Percentiles rank a stretch among this genome's conserved stretches.
Conservation (phyloP, 352 stramenopile species). For the Globisporangium canariense region DNA sequence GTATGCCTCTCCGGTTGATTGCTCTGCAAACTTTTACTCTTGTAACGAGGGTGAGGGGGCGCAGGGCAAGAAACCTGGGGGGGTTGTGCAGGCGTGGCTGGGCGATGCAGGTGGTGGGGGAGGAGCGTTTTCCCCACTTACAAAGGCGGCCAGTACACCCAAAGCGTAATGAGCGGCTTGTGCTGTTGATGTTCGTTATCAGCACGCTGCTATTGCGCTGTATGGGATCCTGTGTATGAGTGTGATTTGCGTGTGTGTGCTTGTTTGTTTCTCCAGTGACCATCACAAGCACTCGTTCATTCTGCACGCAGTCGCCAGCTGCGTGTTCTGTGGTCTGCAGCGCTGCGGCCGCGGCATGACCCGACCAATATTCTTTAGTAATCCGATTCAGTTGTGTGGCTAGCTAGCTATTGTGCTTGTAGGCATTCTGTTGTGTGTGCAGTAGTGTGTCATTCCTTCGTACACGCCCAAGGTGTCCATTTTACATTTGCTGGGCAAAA, state of each 20-base stretch:
- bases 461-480: neutral
- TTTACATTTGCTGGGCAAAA: neutral
- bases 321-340: constrained; percentile 5
- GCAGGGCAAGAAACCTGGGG: neutral
- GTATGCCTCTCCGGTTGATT: neutral
- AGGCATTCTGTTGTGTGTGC: neutral
- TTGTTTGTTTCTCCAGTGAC: constrained; percentile 25
- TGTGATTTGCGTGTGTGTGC: constrained; percentile 14
- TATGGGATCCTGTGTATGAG: neutral
- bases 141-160: constrained; percentile 71
- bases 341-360: constrained; percentile 31
- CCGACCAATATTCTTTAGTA: constrained; percentile 71
- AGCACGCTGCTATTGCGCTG: neutral
- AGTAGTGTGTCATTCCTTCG: neutral
- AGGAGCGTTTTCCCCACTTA: constrained; percentile 56
- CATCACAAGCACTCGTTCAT: constrained; percentile 17
- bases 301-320: constrained; percentile 17
- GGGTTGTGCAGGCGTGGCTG: constrained; percentile 9
- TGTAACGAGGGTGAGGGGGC: neutral
- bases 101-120: constrained; percentile 48
- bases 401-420: neutral
- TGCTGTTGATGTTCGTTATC: neutral
- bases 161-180: neutral
- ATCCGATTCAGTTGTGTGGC: constrained; percentile 64
- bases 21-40: neutral